phyloP scores from a whole-genome alignment of 2,329 filamentous ascomycete genomes.

The Aureobasidium lini region DNA sequence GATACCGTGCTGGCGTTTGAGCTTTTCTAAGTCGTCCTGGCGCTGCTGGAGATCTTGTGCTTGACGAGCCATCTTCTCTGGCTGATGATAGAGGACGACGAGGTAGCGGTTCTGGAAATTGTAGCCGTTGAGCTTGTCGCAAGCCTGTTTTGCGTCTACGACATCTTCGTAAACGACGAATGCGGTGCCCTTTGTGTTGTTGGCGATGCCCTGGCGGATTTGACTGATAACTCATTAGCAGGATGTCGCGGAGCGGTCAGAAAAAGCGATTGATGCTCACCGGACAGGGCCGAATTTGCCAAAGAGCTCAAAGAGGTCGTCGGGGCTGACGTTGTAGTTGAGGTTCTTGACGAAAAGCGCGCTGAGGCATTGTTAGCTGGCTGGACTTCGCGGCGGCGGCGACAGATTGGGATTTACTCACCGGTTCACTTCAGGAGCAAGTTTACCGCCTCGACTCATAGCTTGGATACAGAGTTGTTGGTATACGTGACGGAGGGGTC shows the following conservation, averaged over 20 bases:
- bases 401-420: constrained; percentile 41
- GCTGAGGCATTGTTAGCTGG: constrained; percentile 46
- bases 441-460: constrained; percentile 95
- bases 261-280: constrained; percentile 46
- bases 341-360: constrained; percentile 99
- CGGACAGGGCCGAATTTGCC: constrained; percentile 94
- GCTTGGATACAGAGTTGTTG: constrained; percentile 43
- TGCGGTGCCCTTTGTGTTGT: constrained; percentile 94
- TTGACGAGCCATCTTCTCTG: constrained; percentile 73
- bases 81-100: constrained; percentile 74
- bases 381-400: neutral
- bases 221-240: constrained; percentile 52
- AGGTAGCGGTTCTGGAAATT: constrained; percentile 99
- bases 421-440: constrained; percentile 99
- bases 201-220: constrained; percentile 96
- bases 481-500: neutral
- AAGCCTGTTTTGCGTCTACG: constrained; percentile 96
- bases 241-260: constrained; percentile 8
- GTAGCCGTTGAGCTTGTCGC: constrained; percentile 99
- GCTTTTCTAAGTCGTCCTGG: constrained; percentile 93
- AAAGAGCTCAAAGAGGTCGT: constrained; percentile 98
- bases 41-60: constrained; percentile 91
- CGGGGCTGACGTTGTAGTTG: constrained; percentile 98
- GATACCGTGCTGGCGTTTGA: constrained; percentile 94
- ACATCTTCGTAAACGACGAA: constrained; percentile 99